Evolutionary conservation across 2,329 filamentous ascomycete species (phyloP).

Genomic region (Macrophomina pseudophaseolina): DNA sequence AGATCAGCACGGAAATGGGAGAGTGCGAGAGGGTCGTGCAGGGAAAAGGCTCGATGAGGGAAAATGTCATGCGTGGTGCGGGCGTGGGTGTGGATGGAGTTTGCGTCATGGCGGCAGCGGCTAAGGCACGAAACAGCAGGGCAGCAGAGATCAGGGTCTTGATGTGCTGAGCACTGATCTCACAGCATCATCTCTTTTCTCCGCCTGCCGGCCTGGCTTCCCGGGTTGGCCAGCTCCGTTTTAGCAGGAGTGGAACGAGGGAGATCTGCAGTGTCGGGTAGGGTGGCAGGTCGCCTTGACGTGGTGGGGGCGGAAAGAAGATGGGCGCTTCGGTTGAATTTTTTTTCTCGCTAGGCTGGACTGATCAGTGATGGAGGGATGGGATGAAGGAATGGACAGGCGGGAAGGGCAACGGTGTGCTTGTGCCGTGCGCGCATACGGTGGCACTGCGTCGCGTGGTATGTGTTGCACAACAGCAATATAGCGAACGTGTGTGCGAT

Average conservation of each 20-base stretch:
- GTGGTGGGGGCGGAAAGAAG: not conserved
- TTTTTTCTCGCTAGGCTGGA: not conserved
- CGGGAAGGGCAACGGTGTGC: not conserved
- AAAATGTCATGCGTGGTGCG: not conserved
- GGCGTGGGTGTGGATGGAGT: not conserved
- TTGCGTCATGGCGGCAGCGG: not conserved
- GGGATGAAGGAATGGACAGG: not conserved
- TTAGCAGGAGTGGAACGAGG: not conserved
- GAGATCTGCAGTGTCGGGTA: not conserved
- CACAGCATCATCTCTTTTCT: not conserved
- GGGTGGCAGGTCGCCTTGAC: not conserved
- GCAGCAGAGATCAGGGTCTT: slow-evolving; percentile 1
- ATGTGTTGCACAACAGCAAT: slow-evolving; percentile 3
- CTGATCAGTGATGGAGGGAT: not conserved
- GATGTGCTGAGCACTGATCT: not conserved
- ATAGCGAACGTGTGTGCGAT: not conserved
- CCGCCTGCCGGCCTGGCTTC: not conserved
- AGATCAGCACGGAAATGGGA: not conserved
- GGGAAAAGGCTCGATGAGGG: not conserved
- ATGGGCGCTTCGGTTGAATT: not conserved
- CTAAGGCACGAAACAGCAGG: not conserved
- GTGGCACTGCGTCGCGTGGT: slow-evolving; percentile 7
- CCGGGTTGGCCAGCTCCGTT: not conserved
- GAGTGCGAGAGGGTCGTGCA: not conserved
- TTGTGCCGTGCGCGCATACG: not conserved